Conservation (phyloP, 495 filamentous ascomycete species). For the Penicillium herquei region DNA sequence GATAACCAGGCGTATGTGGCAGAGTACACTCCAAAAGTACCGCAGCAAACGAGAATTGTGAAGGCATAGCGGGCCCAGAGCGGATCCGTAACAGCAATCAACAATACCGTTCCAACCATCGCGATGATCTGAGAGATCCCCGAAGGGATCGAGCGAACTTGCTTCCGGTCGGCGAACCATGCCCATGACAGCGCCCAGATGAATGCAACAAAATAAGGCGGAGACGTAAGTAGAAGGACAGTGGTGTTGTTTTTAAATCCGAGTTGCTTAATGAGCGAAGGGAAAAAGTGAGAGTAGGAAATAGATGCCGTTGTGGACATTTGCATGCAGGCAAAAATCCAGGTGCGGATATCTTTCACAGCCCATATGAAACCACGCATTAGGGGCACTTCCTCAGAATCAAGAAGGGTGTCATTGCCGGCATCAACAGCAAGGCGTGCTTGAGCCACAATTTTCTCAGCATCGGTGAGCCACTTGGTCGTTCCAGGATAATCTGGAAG, state of each 20-base stretch:
- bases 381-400: conserved; percentile 60
- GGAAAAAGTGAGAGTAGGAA: conserved; percentile 85
- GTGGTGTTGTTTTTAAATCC: conserved; percentile 57
- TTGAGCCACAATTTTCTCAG: conserved; percentile 64
- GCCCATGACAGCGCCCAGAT: conserved; percentile 70
- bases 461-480: conserved; percentile 67
- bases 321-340: conserved; percentile 54
- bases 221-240: conserved; percentile 74
- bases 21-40: conserved; percentile 58
- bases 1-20: conserved; percentile 76
- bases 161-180: conserved; percentile 74
- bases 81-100: conserved; percentile 64
- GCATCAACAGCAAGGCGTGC: conserved; percentile 77
- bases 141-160: conserved; percentile 51
- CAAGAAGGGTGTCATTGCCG: conserved; percentile 71
- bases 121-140: conserved; percentile 70
- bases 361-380: conserved; percentile 67
- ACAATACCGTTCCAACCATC: conserved; percentile 69
- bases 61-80: conserved; percentile 69
- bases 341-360: conserved; percentile 70
- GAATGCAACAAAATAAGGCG: conserved; percentile 71
- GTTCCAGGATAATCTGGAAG: conserved; percentile 78
- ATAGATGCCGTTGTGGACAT: conserved; percentile 69
- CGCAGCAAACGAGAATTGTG: conserved; percentile 77
- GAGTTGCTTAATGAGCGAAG: conserved; percentile 75